Evolutionary conservation across 2,329 filamentous ascomycete genomes (phyloP).

Genomic region (Penicillium digitatum): DNA sequence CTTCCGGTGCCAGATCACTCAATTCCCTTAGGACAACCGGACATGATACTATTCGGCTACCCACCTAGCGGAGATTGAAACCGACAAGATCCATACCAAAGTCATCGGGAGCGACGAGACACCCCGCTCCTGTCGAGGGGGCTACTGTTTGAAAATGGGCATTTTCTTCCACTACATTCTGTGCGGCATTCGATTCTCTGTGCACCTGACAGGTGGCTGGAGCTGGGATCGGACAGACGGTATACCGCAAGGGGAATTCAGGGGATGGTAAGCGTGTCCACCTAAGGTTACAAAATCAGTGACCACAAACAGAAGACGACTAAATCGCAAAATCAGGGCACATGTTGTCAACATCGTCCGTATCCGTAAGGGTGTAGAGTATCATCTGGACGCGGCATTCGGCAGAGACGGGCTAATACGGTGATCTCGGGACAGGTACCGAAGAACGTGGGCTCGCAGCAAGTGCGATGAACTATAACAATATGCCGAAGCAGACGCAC

Average conservation of each 20-base stretch:
- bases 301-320: not conserved
- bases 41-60: constrained; percentile 50
- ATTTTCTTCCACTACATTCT: constrained; percentile 55
- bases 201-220: constrained; percentile 52
- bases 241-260: constrained; percentile 27
- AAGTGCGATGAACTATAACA: constrained; percentile 51
- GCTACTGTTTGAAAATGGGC: constrained; percentile 60
- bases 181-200: constrained; percentile 49
- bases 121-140: constrained; percentile 44
- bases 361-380: constrained; percentile 46
- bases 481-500: constrained; percentile 45
- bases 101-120: constrained; percentile 36
- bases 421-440: constrained; percentile 43
- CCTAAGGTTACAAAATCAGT: not conserved
- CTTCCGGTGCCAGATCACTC: constrained; percentile 43
- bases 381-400: constrained; percentile 57
- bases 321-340: constrained; percentile 32
- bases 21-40: constrained; percentile 57
- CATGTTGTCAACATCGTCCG: constrained; percentile 58
- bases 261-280: constrained; percentile 21
- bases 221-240: constrained; percentile 33
- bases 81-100: constrained; percentile 50
- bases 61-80: constrained; percentile 44
- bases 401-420: constrained; percentile 58
- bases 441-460: constrained; percentile 53